Conservation (phyloP, 176 grass and related monocot genomes). For the Triticum timopheevii region DNA sequence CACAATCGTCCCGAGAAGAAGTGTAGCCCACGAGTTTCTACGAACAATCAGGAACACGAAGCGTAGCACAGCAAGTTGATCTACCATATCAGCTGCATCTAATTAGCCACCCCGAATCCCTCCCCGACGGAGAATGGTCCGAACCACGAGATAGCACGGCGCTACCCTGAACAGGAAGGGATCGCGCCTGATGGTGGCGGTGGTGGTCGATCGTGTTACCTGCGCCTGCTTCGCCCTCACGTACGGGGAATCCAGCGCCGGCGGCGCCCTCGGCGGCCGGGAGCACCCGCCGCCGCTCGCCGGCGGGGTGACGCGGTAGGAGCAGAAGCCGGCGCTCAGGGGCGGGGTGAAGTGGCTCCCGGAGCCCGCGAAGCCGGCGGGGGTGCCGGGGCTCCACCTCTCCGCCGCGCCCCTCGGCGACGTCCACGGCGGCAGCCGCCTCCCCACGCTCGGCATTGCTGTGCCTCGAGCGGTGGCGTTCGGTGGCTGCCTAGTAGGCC, state of each 20-base stretch:
- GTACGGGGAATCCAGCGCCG: slow-evolving; percentile 42
- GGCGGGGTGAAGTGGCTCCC: not conserved
- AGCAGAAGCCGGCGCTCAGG: not conserved
- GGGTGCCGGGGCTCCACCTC: slow-evolving; percentile 21
- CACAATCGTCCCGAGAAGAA: not conserved
- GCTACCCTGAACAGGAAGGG: not conserved
- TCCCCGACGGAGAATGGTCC: not conserved
- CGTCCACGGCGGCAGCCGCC: slow-evolving; percentile 46
- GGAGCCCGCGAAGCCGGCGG: not conserved
- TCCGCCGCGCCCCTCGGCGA: slow-evolving; percentile 20
- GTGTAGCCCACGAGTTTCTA: not conserved
- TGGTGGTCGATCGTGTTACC: not conserved
- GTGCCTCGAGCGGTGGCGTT: too few relatives aligned
- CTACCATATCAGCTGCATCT: too few relatives aligned
- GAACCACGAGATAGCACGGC: not conserved
- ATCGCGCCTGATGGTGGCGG: not conserved
- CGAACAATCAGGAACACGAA: not conserved
- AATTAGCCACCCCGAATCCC: not conserved
- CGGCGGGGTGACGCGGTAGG: slow-evolving; percentile 14
- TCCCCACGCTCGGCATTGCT: slow-evolving; percentile 32
- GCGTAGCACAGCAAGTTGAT: not conserved
- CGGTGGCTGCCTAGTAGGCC: too few relatives aligned
- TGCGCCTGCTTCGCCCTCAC: slow-evolving; percentile 55
- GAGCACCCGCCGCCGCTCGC: not conserved
- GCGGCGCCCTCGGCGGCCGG: slow-evolving; percentile 35